Conservation (phyloP, 2,329 filamentous ascomycete species). For the Fusarium tricinctum region DNA sequence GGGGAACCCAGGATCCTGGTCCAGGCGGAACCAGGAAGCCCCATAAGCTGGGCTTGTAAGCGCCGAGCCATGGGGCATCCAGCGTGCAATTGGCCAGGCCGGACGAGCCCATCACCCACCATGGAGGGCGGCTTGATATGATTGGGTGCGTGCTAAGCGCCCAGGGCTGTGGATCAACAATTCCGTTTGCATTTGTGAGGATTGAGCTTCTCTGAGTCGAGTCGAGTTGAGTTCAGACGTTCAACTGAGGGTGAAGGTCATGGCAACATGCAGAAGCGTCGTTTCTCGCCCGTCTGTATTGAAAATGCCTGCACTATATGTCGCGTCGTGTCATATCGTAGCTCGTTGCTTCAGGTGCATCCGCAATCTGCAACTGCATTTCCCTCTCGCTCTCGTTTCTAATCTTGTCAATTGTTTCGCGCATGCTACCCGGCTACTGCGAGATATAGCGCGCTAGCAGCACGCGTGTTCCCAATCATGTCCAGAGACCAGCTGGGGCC, state of each 20-base stretch:
- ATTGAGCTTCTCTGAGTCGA: conserved; percentile 35
- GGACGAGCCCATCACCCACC: conserved; percentile 53
- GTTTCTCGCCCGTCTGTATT: conserved; percentile 10
- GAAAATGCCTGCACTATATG: conserved; percentile 27
- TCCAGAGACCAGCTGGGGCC: not conserved
- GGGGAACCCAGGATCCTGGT: conserved; percentile 50
- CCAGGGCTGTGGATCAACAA: conserved; percentile 47
- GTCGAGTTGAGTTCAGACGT: too few species aligned
- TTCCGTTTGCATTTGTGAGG: conserved; percentile 36
- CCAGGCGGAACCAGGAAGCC: conserved; percentile 24
- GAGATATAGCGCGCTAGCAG: conserved; percentile 46
- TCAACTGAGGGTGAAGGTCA: conserved; percentile 4
- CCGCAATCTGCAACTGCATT: conserved; percentile 8
- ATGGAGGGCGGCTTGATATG: conserved; percentile 45
- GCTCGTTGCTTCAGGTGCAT: conserved; percentile 21
- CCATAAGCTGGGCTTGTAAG: conserved; percentile 50
- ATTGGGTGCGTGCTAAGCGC: conserved; percentile 56
- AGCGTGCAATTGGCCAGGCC: conserved; percentile 49
- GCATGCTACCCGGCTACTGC: conserved; percentile 48
- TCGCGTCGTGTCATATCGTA: conserved; percentile 24
- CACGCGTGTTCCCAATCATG: conserved; percentile 30
- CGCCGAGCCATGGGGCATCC: conserved; percentile 49
- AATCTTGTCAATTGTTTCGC: conserved; percentile 27
- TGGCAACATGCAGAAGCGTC: conserved; percentile 47
- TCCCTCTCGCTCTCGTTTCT: conserved; percentile 28